Conservation (phyloP, 371 early-diverging fungal species). For the Mortierella sp. region DNA sequence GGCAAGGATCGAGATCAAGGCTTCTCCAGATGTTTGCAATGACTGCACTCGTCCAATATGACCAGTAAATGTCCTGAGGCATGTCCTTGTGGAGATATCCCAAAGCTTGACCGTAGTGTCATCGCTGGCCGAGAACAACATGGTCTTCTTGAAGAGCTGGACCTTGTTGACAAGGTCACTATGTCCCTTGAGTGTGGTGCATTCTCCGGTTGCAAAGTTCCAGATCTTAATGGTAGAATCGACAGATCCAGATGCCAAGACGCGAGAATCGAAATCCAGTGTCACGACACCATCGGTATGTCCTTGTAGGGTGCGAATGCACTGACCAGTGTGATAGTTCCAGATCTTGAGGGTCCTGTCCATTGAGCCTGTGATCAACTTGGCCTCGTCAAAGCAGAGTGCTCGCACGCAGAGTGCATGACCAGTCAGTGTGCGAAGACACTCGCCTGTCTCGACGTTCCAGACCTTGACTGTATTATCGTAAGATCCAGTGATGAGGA, state of each 20-base stretch:
- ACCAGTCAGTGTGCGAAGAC: conserved; percentile 77
- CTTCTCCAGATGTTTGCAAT: conserved; percentile 51
- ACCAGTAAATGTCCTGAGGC: conserved; percentile 75
- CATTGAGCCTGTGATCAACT: conserved; percentile 87
- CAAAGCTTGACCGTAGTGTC: conserved; percentile 86
- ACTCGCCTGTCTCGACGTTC: conserved; percentile 81
- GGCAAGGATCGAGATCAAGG: conserved; percentile 29
- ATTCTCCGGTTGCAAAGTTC: conserved; percentile 86
- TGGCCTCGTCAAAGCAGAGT: conserved; percentile 87
- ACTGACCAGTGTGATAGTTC: conserved; percentile 93
- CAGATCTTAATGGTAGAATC: conserved; percentile 92
- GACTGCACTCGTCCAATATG: conserved; percentile 87
- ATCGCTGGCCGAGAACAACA: conserved; percentile 84
- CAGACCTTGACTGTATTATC: conserved; percentile 87
- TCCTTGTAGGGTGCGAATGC: conserved; percentile 85
- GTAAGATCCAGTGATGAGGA: conserved; percentile 87
- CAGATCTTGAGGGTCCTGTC: conserved; percentile 97
- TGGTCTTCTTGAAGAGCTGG: conserved; percentile 70
- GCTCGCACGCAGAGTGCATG: conserved; percentile 90
- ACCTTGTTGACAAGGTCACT: conserved; percentile 91
- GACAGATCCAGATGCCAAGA: conserved; percentile 86
- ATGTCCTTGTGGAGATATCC: conserved; percentile 80
- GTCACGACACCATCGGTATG: conserved; percentile 88
- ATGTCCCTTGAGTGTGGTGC: conserved; percentile 85
- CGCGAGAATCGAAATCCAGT: conserved; percentile 84